phyloP scores from a whole-genome alignment of 2,329 filamentous ascomycete genomes.

The Cercospora zeina region DNA sequence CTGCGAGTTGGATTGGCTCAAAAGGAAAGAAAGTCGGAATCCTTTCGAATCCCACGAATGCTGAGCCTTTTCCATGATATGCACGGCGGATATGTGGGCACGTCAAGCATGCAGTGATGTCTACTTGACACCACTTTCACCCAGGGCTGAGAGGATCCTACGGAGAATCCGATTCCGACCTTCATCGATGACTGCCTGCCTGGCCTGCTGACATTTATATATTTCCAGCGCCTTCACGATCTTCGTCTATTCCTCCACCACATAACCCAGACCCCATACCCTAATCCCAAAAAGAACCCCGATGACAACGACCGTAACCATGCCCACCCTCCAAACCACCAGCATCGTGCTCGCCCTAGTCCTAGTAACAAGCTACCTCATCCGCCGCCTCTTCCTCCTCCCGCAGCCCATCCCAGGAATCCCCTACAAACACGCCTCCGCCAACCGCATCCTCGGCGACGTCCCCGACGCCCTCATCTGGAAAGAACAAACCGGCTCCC shows the following conservation, averaged over 20 bases:
- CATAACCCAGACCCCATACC: too few relatives aligned
- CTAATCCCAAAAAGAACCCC: neutral
- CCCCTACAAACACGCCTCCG: conserved; percentile 47
- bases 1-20: neutral
- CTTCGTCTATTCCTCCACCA: neutral
- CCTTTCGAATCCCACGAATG: neutral
- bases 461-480: conserved; percentile 45
- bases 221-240: neutral
- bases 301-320: too few relatives aligned
- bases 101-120: neutral
- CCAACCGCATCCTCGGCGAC: conserved; percentile 47
- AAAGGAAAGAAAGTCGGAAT: neutral
- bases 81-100: neutral
- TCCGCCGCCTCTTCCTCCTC: conserved; percentile 29
- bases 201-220: neutral
- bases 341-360: neutral
- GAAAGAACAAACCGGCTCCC: conserved; percentile 38
- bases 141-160: neutral
- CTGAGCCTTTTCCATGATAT: neutral
- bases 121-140: neutral
- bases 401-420: conserved; percentile 52
- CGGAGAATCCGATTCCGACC: neutral
- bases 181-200: neutral
- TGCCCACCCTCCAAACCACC: neutral
- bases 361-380: neutral